Evolutionary conservation across 352 stramenopile species (phyloP), one percentile per base, ranked within the genome.

Genomic region (Phytophthora europaea): DNA sequence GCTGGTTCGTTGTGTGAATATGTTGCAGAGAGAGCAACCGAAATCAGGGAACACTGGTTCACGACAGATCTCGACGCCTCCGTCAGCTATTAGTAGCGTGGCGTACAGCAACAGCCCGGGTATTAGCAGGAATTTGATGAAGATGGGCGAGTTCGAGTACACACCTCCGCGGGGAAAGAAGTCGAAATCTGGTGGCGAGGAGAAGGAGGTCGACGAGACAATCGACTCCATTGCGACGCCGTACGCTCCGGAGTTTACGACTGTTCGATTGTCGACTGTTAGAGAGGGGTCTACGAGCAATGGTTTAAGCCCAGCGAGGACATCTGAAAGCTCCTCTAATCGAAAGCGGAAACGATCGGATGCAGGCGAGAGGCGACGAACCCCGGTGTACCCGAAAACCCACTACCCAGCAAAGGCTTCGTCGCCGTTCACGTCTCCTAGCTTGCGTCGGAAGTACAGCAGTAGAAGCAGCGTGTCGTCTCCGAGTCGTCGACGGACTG

Each of bases 41-140:
- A 33, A 61, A 22, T 73, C 68, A 61, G 73, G 26, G 47, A 59
- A 72, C 20, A 72, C 67, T 48, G 48, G 40, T 55, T 3, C 67
- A 12, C 70, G 76, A 48, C 76, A 66, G 16, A 80, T 84, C 12
- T 72, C 69, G 58, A 94, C 87, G 1, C 87, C 87, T 8, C 78
- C 81, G 7, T 95, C 88, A 0, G 83, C 72, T 9, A 94, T 95
- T 70, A 95, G 88, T 63, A 95, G 88, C 52, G 87, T 95, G 36
- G 80, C 81, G n/a, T 77, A 67, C 50, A 81, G 75, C 61, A 80
- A 79, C 34, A 94, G 84, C 40, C 88, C 88, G 7, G 77, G 76
- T 16, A 81, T 95, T 48, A 95, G 78, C 72, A 90, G 86, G 33
- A 92, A 95, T 68, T 66, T 95, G 31, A 93, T 94, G 85, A 92